Conservation (phyloP, 2,329 filamentous ascomycete species). For the Fonsecaea multimorphosa region DNA sequence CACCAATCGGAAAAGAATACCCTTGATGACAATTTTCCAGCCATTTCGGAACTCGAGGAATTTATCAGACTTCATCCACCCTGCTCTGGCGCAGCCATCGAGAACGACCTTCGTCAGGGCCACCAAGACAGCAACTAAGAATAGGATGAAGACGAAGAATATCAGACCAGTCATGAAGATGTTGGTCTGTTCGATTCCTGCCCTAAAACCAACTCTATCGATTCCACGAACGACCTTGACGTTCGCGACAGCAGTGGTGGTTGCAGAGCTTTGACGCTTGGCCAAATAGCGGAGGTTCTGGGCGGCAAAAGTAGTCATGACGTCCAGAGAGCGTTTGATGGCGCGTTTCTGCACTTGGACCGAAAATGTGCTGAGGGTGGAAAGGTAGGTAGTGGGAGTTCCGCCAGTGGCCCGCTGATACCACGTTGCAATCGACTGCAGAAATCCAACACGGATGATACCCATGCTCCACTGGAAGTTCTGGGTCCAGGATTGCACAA, state of each 20-base stretch:
- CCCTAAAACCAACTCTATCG: slow-evolving; percentile 84
- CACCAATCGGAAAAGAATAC: slow-evolving; percentile 84
- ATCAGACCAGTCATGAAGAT: slow-evolving; percentile 89
- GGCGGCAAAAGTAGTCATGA: slow-evolving; percentile 36
- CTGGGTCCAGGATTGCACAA: slow-evolving; percentile 92
- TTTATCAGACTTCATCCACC: slow-evolving; percentile 81
- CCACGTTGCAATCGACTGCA: slow-evolving; percentile 91
- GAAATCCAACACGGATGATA: slow-evolving; percentile 84
- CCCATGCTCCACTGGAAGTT: slow-evolving; percentile 99
- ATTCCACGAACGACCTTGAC: slow-evolving; percentile 73
- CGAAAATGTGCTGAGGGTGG: slow-evolving; percentile 74
- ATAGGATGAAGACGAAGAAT: slow-evolving; percentile 86
- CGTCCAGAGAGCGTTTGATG: slow-evolving; percentile 54
- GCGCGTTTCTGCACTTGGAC: slow-evolving; percentile 76
- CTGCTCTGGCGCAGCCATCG: slow-evolving; percentile 74
- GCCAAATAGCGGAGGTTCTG: slow-evolving; percentile 48
- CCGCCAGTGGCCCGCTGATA: slow-evolving; percentile 94
- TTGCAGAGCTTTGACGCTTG: slow-evolving; percentile 58
- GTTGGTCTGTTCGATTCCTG: slow-evolving; percentile 85
- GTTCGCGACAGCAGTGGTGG: slow-evolving; percentile 59
- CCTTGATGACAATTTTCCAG: slow-evolving; percentile 91
- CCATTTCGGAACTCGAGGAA: slow-evolving; percentile 94
- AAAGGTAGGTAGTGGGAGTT: slow-evolving; percentile 77
- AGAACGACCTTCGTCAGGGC: slow-evolving; percentile 79
- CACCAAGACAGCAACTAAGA: slow-evolving; percentile 74